Evolutionary conservation across 2,329 filamentous ascomycete species (phyloP), one percentile per base, ranked within the genome.

Genomic region (Clarireedia sp.): DNA sequence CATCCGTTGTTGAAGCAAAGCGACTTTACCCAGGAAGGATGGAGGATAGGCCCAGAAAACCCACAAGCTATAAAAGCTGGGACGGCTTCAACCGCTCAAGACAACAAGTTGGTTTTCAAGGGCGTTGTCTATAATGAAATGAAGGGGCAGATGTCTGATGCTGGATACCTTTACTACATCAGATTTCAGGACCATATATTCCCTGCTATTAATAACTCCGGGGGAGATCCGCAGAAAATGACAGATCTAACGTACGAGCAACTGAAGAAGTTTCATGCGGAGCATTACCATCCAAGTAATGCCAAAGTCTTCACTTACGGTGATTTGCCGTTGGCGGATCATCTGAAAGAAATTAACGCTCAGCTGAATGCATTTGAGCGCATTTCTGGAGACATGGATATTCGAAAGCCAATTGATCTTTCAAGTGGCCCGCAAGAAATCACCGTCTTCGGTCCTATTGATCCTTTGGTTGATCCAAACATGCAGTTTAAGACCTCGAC

Each of bases 81-180:
- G 55, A 61, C 73, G 59, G 72, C 64, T 64, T 74, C 60, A 58
- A 77, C 70, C 59, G 69, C 65, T 70, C 61, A 83, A 55, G 80
- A 83, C 67, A 82, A 83, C 69, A 83, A 82, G 60, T 74, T 95
- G 41, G 89, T 96, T 0, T 97, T 97, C 78, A 97, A 97, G 74
- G 92, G 92, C 24, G 94, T 97, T 1, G 92, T 97, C 0, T 97
- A 97, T 74, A 99, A 99, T 67, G 94, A 99, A 74, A 99, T 99
- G 94, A 99, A 99, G 74, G 94, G 94, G 0, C 91, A 96, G 68
- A 95, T 97, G 85, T 97, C 94, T 2, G 94, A 99, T 70, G 90
- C 92, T 6, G 90, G 90, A 62, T 99, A 99, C 66, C 76, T 97
- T 0, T 99, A 89, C 75, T 97, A 96, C 70, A 95, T 96, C 63